Base-by-base conservation (phyloP, 2,329 filamentous ascomycete species). In the Ophiostoma novo-ulmi region DNA sequence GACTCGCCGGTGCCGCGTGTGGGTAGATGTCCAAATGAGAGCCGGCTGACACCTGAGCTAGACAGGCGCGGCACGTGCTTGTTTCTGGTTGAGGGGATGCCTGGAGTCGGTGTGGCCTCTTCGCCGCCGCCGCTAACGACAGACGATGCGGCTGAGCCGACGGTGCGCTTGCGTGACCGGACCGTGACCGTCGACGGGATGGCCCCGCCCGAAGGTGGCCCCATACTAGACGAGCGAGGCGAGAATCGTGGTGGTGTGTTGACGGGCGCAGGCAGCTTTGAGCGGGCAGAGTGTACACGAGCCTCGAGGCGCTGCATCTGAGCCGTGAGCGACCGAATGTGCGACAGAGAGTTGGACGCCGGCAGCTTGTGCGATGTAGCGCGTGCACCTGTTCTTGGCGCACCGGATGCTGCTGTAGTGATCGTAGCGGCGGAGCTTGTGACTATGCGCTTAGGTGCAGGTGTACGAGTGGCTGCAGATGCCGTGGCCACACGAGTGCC, bases 261-360 rank as follows among this genome's bases (percentile, higher is more conserved):
- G 8, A 88, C 85, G 2, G 94, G 92, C 1, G 91, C 92, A 2
- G 95, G 95, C 26, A 99, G 86, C 80, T 95, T 97, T 55, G 94
- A 97, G 75, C 93, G 89, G 22, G 91, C 95, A 35, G 90, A 93
- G 73, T 98, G 93, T 11, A 99, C 94, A 64, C 95, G 88, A 73
- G 95, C 92, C 79, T 98, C 95, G 73, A 99, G 89, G 75, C 93
- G 92, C 80, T 97, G 93, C 93, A 98, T 97, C 81, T 98, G 95
- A 38, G 93, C 94, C 71, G 96, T 97, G 74, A 99, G 88, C 39
- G 90, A 91, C 74, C 94, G 92, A 77, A 99, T 97, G 78, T 99
- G 95, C 74, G 91, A 91, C 68, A 99, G 87, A 1, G 95, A 98
- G 73, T 83, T 88, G 73, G 84, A 89, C 69, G 84, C 82, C 36